Evolutionary conservation across 169 alveolate species (phyloP), one percentile per base, ranked within the genome.

Genomic region (Cryptosporidium meleagridis): DNA sequence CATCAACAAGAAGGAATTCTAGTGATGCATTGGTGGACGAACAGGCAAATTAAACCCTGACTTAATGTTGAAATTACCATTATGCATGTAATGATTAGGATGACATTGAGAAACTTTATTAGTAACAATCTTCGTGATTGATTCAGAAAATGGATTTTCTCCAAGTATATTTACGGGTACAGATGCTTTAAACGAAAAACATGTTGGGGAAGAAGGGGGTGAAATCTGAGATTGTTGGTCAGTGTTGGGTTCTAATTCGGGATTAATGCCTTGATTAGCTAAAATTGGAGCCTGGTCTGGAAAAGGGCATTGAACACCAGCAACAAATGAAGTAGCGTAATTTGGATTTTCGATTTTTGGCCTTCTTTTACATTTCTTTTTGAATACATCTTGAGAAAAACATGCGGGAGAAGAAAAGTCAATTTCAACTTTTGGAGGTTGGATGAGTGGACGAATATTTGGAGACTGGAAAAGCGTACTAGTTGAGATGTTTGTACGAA

Each of bases 71-170:
- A 41, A 69, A 44, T n/a, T 37, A 39, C 44, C 18, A 69, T n/a
- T 37, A 29, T 65, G 6, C 26, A 23, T 31, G n/a, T 73, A 55
- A 37, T 29, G 70, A 31, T 55, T 29, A 48, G 52, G 86, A 18
- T 44, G 41, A 10, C 61, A 35, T 21, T 80, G 55, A 26, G 73
- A 16, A 51, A 62, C 70, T 65, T 65, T 80, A 45, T 80, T 80
- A n/a, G 86, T 59, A 37, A 73, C 86, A 9, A 80, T 65, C 39
- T 67, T 80, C 29, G 80, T 41, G 21, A 80, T 39, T 12, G 89
- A 59, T 48, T 80, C 89, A 23, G 89, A 80, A 80, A 80, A 80
- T 62, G 75, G 89, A 26, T 80, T 65, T 18, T 80, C 89, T 41
- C 80, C 80, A 62, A 62, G 73, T 31, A 67, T 51, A 80, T 35